Evolutionary conservation across 305 asterid species (phyloP).

Genomic region (Coffea humblotiana): DNA sequence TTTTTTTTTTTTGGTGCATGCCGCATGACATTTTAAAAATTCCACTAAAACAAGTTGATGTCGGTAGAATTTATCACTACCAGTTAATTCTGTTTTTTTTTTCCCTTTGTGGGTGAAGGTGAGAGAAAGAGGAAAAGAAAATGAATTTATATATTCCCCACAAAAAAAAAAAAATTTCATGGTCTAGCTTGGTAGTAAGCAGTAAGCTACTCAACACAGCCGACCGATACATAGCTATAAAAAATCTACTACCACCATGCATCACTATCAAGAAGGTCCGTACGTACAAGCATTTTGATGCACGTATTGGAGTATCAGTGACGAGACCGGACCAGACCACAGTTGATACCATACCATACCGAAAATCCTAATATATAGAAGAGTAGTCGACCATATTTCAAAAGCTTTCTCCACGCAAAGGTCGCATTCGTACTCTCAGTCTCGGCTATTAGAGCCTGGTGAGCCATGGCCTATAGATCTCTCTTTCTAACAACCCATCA

Average conservation of each 20-base stretch:
- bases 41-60: too few relatives aligned
- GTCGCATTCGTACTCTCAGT: neutral
- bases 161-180: neutral
- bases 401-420: slow-evolving; percentile 20
- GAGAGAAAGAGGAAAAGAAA: neutral
- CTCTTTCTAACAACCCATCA: slow-evolving; percentile 23
- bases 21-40: neutral
- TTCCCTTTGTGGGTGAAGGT: neutral
- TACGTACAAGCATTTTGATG: too few relatives aligned
- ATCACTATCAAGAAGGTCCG: neutral
- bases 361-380: neutral
- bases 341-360: neutral
- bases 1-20: neutral
- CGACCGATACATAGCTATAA: neutral
- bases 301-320: neutral
- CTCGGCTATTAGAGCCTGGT: neutral
- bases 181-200: neutral
- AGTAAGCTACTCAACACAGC: neutral
- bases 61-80: too few relatives aligned
- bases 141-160: too few relatives aligned
- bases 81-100: too few relatives aligned
- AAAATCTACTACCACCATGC: too few relatives aligned
- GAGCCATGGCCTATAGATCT: neutral
- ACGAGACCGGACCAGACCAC: neutral
- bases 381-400: neutral